These are phyloP conservation scores for Yueomyces sp. DNA, from an alignment of 805 yeast species.

Conservation along the genomic window DNA sequence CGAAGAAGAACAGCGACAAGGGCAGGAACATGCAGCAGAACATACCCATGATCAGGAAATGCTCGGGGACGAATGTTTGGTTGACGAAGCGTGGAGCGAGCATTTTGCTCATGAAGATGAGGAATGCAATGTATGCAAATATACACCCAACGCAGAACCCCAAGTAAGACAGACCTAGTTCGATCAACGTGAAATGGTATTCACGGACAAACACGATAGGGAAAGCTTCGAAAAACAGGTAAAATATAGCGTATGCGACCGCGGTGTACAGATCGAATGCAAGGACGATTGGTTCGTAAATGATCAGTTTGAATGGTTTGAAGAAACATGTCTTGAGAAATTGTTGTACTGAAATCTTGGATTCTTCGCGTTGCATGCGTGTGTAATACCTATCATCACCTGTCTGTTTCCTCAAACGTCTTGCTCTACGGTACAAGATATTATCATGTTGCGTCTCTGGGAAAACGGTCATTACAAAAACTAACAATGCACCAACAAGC, in stretches of 20 bases:
- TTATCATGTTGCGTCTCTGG: constrained; percentile 39
- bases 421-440: constrained; percentile 32
- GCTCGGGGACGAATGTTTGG: constrained; percentile 28
- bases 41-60: constrained; percentile 29
- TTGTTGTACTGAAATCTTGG: constrained; percentile 8
- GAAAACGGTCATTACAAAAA: constrained; percentile 27
- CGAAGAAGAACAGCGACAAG: constrained; percentile 32
- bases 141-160: constrained; percentile 34
- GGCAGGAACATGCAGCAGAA: constrained; percentile 31
- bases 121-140: constrained; percentile 25
- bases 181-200: constrained; percentile 35
- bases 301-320: constrained; percentile 37
- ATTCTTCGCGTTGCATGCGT: constrained; percentile 26
- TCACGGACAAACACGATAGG: constrained; percentile 39
- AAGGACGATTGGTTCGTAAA: constrained; percentile 42
- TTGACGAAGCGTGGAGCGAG: constrained; percentile 18
- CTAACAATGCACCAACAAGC: constrained; percentile 26
- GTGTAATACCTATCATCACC: constrained; percentile 34
- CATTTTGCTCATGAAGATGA: constrained; percentile 16
- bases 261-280: constrained; percentile 40
- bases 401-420: constrained; percentile 33
- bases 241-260: constrained; percentile 37
- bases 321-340: constrained; percentile 26
- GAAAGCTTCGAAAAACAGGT: constrained; percentile 48
- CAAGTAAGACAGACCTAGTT: constrained; percentile 27